Conservation (phyloP, 2,329 filamentous ascomycete genomes). For the Sporothrix euskadiensis region DNA sequence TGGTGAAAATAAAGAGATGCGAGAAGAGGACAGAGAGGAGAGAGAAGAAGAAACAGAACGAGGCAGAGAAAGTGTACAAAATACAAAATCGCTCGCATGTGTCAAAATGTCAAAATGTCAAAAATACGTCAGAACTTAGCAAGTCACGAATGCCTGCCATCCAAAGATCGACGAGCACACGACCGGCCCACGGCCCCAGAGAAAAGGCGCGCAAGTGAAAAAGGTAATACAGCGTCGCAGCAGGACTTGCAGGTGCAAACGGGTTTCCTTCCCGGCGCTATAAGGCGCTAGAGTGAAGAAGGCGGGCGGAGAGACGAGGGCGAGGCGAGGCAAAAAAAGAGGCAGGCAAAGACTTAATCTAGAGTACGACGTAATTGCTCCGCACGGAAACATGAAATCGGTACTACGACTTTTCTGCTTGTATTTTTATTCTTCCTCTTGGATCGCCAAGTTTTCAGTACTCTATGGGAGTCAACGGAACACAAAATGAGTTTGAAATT, state of each 20-base stretch:
- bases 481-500: not conserved
- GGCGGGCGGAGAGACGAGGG: constrained; percentile 4
- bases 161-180: constrained; percentile 16
- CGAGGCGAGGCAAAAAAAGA: not conserved
- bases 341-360: not conserved
- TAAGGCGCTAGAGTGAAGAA: not conserved
- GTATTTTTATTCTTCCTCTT: not conserved
- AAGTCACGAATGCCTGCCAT: constrained; percentile 3
- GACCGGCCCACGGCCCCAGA: not conserved
- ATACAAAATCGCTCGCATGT: not conserved
- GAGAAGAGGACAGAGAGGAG: not conserved
- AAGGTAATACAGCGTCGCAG: constrained; percentile 3
- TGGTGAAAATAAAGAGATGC: not conserved
- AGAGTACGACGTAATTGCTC: too few relatives aligned
- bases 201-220: not conserved
- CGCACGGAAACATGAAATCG: not conserved
- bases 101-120: not conserved
- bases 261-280: constrained; percentile 17
- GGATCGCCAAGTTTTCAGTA: not conserved
- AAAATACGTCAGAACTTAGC: not conserved
- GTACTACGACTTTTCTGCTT: not conserved
- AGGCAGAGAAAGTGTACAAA: not conserved
- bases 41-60: not conserved
- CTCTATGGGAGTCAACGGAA: not conserved
- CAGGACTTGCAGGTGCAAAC: not conserved